phyloP scores from a whole-genome alignment of 2,329 filamentous ascomycete genomes.

The Colletotrichum sp. region DNA sequence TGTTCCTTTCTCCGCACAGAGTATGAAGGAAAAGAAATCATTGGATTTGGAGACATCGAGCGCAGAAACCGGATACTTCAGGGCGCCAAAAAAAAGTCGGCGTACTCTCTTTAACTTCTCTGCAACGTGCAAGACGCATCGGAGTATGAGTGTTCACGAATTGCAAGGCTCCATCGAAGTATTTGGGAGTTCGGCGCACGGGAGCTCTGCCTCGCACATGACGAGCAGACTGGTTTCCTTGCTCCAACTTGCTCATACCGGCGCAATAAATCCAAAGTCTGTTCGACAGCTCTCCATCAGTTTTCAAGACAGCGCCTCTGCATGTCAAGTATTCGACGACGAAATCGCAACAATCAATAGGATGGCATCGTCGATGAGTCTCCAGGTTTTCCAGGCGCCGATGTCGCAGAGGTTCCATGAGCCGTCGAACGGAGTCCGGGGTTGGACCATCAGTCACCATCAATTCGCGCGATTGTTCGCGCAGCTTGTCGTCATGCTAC shows the following conservation, averaged over 20 bases:
- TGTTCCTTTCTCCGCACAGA: not conserved
- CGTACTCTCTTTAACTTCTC: not conserved
- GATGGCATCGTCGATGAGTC: not conserved
- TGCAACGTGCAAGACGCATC: not conserved
- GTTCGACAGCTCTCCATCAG: not conserved
- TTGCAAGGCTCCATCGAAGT: not conserved
- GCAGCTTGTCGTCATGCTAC: not conserved
- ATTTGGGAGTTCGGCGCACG: no score
- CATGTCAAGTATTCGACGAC: not conserved
- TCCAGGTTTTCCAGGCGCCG: not conserved
- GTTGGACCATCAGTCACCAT: not conserved
- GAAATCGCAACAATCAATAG: not conserved
- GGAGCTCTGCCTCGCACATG: not conserved
- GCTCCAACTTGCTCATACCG: not conserved
- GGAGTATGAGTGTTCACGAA: not conserved
- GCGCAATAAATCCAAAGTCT: not conserved
- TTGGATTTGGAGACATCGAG: not conserved
- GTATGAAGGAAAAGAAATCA: not conserved
- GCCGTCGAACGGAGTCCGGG: not conserved
- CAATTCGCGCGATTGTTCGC: not conserved
- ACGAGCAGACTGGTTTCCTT: not conserved
- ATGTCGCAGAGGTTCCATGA: not conserved
- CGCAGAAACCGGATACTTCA: accelerated
- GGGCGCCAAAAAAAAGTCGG: accelerated
- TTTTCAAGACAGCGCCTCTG: no score